Evolutionary conservation across 306 rosid genomes (phyloP), one percentile per base, ranked within the genome.

Genomic region (Abrus precatorius): DNA sequence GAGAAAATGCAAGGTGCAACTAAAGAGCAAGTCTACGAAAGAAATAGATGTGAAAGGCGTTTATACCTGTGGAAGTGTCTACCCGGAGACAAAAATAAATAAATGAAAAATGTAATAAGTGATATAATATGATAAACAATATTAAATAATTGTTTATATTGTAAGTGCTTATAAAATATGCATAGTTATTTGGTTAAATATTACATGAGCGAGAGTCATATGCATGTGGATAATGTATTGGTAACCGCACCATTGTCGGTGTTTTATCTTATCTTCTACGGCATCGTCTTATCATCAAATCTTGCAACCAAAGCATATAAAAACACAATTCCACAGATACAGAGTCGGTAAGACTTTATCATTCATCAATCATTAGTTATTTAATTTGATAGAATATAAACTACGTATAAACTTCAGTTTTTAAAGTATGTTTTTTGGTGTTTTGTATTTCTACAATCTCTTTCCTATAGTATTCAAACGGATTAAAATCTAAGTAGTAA

Each of bases 171-270:
- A 20, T 20, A 20, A 20, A 20, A 20, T 20, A 20, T 20, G 20
- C 20, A 20, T 20, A 20, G 20, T 68, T 27, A 53, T 41, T 30
- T 63, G 43, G 14, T 61, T 30, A 13, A 59, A 34, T 75, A 75
- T 20, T 43, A 38, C 56, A 9, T 3, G 55, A 34, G 67, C 13
- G 36, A 40, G 68, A 8, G 40, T 32, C 3, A 72, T 30, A 65
- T 28, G 78, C 79, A 77, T 48, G 89, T 87, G 83, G 59, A 68
- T 75, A 40, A 7, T 59, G 53, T 64, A 54, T 88, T 86, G 88
- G 85, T 86, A 88, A 84, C 87, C 87, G 85, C 94, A 84, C 85
- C 84, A 69, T 80, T 90, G 93, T 92, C 91, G 94, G 94, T 90
- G 92, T 62, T 83, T 85, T 86, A 84, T 84, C 91, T 85, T 86